Evolutionary conservation across 2,329 filamentous ascomycete species (phyloP), one percentile per base, ranked within the genome.

Genomic region (Phoma sp.): DNA sequence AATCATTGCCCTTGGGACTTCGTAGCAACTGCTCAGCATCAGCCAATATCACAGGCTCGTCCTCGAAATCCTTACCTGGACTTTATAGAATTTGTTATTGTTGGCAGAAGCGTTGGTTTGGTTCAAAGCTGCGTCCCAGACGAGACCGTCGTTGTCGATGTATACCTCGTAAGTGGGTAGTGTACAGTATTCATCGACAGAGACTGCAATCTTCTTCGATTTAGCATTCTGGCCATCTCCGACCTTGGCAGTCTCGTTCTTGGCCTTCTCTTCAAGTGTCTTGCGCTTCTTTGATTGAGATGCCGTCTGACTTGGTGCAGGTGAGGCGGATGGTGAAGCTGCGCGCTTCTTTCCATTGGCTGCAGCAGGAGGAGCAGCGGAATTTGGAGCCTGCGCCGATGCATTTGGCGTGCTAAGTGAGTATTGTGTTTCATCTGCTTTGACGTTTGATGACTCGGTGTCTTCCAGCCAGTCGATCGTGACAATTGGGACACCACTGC

Each of bases 21-120:
- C 43, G 21, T 64, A 62, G 33, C 77, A 76, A 17, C 76, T 75
- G 22, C 24, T 32, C 13, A 3, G 22, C 45, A 19, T 57, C 21
- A 58, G 40, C 10, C n/a, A 2, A 22, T 15, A 4, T 22, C 3
- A 32, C 10, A 27, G 7, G n/a, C 2, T 9, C 3, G 17, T 3
- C 15, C 2, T 33, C 9, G 24, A 8, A 17, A 25, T 19, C 39
- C 55, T 33, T 17, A 90, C 79, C 78, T 94, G 90, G 25, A 92
- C 73, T 25, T 85, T 84, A 68, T 93, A 94, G 72, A 93, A 94
- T 63, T 95, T 95, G 74, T 95, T 94, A 74, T 90, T 89, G 69
- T 94, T 95, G 41, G 82, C 75, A 0, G 79, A 77, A 0, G 89
- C 79, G 62, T 92, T 90, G 10, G 91, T 89, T 71, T 93, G 89